Conservation (phyloP, 192 early-diverging fungal genomes). For the Podila minutissima region DNA sequence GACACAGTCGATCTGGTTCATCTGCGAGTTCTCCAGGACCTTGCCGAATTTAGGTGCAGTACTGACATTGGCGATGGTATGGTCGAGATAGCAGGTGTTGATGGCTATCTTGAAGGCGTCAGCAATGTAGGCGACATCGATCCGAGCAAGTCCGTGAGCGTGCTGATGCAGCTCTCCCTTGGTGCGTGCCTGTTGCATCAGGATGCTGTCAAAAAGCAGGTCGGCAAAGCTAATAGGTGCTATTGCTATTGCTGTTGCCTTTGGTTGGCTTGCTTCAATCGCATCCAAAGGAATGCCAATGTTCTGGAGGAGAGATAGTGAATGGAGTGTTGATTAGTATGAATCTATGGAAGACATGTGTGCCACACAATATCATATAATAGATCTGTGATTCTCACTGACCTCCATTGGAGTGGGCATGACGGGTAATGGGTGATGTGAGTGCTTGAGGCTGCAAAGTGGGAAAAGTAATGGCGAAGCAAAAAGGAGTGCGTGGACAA, state of each 20-base stretch:
- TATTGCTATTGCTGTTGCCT: not conserved
- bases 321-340: not conserved
- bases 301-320: not conserved
- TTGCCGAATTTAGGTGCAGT: not conserved
- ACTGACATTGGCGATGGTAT: not conserved
- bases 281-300: not conserved
- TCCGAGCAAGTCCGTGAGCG: not conserved
- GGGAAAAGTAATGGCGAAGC: too few species aligned
- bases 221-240: not conserved
- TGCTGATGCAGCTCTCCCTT: not conserved
- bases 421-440: too few species aligned
- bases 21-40: not conserved
- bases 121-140: not conserved
- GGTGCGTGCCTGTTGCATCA: constrained; percentile 10
- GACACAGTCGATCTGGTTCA: not conserved
- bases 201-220: constrained; percentile 7
- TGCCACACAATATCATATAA: too few species aligned
- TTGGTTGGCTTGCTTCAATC: not conserved
- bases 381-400: too few species aligned
- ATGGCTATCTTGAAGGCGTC: constrained; percentile 1
- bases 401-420: too few species aligned
- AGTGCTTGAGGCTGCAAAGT: too few species aligned
- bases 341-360: not conserved
- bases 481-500: too few species aligned
- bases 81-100: not conserved